Conservation (phyloP, 2,329 filamentous ascomycete genomes). For the Cytospora piceicola region DNA sequence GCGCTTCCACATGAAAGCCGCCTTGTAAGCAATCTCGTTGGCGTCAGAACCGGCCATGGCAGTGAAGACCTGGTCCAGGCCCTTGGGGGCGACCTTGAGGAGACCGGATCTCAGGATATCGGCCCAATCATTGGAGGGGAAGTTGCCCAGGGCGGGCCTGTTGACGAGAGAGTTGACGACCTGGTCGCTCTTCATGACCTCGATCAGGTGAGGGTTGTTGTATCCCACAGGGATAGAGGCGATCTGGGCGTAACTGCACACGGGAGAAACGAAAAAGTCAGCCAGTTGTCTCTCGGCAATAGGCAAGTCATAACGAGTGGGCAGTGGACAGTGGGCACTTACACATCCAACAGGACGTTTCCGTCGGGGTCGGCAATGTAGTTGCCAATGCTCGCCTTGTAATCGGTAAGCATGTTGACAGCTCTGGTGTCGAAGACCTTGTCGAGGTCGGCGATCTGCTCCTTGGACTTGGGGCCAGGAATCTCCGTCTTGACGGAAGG, state of each 20-base stretch:
- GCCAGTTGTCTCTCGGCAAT: not conserved
- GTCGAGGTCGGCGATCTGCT: slow-evolving; percentile 70
- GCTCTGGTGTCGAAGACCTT: slow-evolving; percentile 84
- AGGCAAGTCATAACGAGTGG: slow-evolving; percentile 6
- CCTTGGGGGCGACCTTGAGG: slow-evolving; percentile 80
- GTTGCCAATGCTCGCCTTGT: slow-evolving; percentile 75
- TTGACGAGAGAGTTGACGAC: slow-evolving; percentile 85
- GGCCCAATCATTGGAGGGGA: slow-evolving; percentile 84
- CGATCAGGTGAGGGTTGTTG: slow-evolving; percentile 79
- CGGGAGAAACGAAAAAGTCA: slow-evolving; percentile 15
- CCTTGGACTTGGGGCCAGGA: slow-evolving; percentile 75
- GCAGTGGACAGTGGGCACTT: slow-evolving; percentile 40
- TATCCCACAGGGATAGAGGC: slow-evolving; percentile 91
- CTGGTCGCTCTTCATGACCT: slow-evolving; percentile 72
- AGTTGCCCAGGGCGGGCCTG: slow-evolving; percentile 87
- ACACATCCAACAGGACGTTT: slow-evolving; percentile 74
- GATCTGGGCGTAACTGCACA: slow-evolving; percentile 78
- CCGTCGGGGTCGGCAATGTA: slow-evolving; percentile 77
- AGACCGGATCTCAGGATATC: slow-evolving; percentile 78
- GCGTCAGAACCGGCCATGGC: slow-evolving; percentile 88
- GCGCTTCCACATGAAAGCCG: slow-evolving; percentile 90
- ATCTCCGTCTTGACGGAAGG: slow-evolving; percentile 64
- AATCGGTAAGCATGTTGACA: slow-evolving; percentile 82
- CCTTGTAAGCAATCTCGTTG: slow-evolving; percentile 94
- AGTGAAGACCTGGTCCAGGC: slow-evolving; percentile 87